Evolutionary conservation across 495 filamentous ascomycete species (phyloP), one percentile per base, ranked within the genome.

Genomic region (Clohesyomyces aquaticus): DNA sequence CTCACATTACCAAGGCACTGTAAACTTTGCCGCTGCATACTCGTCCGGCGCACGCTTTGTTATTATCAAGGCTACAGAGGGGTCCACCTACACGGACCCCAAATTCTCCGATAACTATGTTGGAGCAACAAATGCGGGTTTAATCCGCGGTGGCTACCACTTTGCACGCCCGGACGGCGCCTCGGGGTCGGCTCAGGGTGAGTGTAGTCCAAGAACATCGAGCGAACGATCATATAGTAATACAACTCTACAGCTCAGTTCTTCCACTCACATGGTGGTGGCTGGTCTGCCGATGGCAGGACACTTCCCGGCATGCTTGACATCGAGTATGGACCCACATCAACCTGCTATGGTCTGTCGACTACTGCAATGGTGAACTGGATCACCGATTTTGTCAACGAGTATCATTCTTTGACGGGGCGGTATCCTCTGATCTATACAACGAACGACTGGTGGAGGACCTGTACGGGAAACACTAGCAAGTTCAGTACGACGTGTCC

Each of bases 41-140:
- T 73, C 55, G 21, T 65, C 76, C 18, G 85, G 85, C 21, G 82
- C 83, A n/a, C 81, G 85, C 19, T 89, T 88, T 59, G 85, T 86
- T 64, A 86, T 87, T 45, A 86, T 88, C 77, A 89, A 89, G 79
- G 86, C 86, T 2, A 87, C 86, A 4, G 83, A 87, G 63, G 83
- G 84, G 6, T 85, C 80, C 28, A 76, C 68, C 23, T 86, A 82
- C 68, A 78, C 65, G 22, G 80, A 84, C 72, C 73, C 77, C 49
- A 69, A 51, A 11, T 88, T 87, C 75, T 79, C 77, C 22, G 71
- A 66, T 52, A 83, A 88, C 70, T 86, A 85, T 63, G 68, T 57
- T 4, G 78, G 77, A 47, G 85, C 84, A 25, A 84, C 80, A 32
- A 72, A 69, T 21, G 85, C 83, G 2, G 78, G 80, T n/a, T 71